phyloP scores from a whole-genome alignment of 2,329 filamentous ascomycete genomes.

The Thermochaetoides dissita region DNA sequence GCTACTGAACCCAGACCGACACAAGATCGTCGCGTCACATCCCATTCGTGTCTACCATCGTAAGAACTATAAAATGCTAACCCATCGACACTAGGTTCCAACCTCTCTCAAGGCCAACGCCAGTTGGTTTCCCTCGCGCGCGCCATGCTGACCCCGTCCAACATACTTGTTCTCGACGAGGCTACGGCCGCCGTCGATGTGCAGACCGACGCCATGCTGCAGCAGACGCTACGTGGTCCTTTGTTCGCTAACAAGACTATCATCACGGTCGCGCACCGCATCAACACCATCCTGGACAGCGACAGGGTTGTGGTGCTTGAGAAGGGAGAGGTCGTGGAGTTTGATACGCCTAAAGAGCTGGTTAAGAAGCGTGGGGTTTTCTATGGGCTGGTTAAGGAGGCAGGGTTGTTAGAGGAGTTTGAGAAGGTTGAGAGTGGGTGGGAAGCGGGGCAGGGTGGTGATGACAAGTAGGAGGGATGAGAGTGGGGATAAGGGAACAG shows the following conservation, averaged over 20 bases:
- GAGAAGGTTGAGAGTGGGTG: background rate
- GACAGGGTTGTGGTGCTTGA: conserved; percentile 92
- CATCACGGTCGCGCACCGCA: conserved; percentile 94
- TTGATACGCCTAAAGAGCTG: conserved; percentile 71
- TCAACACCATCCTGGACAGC: conserved; percentile 85
- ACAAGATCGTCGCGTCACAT: no score
- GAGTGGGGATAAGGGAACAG: background rate
- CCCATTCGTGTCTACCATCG: background rate
- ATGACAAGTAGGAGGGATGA: background rate
- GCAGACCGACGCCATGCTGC: conserved; percentile 53
- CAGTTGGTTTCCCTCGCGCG: conserved; percentile 89
- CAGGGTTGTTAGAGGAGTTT: conserved; percentile 45
- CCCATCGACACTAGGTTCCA: conserved; percentile 50
- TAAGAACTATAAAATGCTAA: background rate
- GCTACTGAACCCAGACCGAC: no score
- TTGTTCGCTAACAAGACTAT: conserved; percentile 85
- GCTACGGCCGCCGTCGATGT: conserved; percentile 69
- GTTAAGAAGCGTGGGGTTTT: conserved; percentile 67
- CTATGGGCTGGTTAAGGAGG: conserved; percentile 81
- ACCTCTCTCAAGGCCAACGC: conserved; percentile 86
- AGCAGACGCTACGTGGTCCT: conserved; percentile 47
- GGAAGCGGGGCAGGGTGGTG: background rate
- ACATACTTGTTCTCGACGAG: conserved; percentile 93
- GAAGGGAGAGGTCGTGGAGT: conserved; percentile 79
- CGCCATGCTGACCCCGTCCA: conserved; percentile 85